Evolutionary conservation across 495 filamentous ascomycete genomes (phyloP).

Genomic region (Xylaria longipes): DNA sequence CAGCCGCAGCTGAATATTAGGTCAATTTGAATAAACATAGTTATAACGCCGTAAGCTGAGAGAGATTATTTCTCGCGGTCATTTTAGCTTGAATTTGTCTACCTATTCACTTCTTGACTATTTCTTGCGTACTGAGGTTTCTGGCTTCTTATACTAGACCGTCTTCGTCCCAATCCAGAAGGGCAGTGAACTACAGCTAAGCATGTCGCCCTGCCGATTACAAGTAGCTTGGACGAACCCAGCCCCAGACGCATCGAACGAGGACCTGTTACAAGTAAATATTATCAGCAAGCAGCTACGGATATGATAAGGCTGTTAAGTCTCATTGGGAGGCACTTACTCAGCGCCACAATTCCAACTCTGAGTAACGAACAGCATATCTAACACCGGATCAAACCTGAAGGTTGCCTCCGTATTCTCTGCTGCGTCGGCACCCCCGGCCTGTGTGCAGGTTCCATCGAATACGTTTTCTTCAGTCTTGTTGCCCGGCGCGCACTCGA

Average conservation of each 20-base stretch:
- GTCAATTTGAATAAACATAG: not conserved
- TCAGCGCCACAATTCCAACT: constrained; percentile 41
- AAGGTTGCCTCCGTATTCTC: constrained; percentile 36
- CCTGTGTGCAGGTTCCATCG: constrained; percentile 32
- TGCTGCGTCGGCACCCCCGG: not conserved
- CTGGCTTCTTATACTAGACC: not conserved
- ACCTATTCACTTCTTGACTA: not conserved
- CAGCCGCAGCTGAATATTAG: constrained; percentile 5
- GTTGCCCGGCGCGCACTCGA: constrained; percentile 36
- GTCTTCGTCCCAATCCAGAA: constrained; percentile 47
- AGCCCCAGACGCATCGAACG: constrained; percentile 38
- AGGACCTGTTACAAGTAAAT: constrained; percentile 28
- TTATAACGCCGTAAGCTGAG: no score
- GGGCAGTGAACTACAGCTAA: constrained; percentile 42
- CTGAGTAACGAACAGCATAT: constrained; percentile 44
- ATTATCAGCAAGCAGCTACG: constrained; percentile 12
- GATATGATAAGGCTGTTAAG: not conserved
- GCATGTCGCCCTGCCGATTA: constrained; percentile 39
- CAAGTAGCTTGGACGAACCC: constrained; percentile 46
- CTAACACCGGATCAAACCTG: constrained; percentile 40
- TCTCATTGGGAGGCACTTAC: constrained; percentile 35
- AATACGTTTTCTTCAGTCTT: constrained; percentile 31
- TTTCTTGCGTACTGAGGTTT: not conserved
- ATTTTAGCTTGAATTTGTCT: not conserved
- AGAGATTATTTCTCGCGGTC: not conserved